Evolutionary conservation across 1,284 basidiomycete species (phyloP), one percentile per base, ranked within the genome.

Genomic region (Ustilago crameri): DNA sequence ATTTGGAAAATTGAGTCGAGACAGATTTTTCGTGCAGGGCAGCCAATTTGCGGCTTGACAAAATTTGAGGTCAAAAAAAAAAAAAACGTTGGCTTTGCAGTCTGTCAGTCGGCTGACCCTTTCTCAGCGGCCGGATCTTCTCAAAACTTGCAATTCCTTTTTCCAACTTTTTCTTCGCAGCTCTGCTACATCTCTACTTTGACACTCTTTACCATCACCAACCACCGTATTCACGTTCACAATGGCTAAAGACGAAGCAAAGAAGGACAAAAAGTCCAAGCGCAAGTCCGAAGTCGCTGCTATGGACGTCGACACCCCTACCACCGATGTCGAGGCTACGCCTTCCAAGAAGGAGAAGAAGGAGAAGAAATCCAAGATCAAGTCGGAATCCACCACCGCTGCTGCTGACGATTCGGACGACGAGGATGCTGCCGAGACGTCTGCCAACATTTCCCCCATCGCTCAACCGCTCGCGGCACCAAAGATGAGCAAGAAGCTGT

Each of bases 401-500:
- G 71, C 68, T 26, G 74, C 47, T 9, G 72, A 30, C 12, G 30
- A 23, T 5, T 70, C 64, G 17, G 73, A 80, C 15, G 74, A 68
- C 32, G 67, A 75, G 15, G 73, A 60, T 17, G 68, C 54, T 15
- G 46, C 54, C 18, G 46, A 72, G 12, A 37, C 61, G 2, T 22
- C 52, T 0, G 44, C 49, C 14, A 47, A 65, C 38, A 75, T 75
- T 27, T 80, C 74, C 34, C 54, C 74, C n/a, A 82, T 82, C 49
- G 79, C 79, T 7, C 71, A 76, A 32, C 82, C 82, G 14, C 71
- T 83, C 2, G 82, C 82, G 7, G 20, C 70, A 20, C 52, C 76
- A 47, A 77, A 79, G 50, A 63, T 83, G 50, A 57, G 70, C 43
- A 83, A 83, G 69, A 80, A 81, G 66, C 66, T 82, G 14, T 82